phyloP scores from a whole-genome alignment of 2,329 filamentous ascomycete genomes.

The Penicillium palitans region DNA sequence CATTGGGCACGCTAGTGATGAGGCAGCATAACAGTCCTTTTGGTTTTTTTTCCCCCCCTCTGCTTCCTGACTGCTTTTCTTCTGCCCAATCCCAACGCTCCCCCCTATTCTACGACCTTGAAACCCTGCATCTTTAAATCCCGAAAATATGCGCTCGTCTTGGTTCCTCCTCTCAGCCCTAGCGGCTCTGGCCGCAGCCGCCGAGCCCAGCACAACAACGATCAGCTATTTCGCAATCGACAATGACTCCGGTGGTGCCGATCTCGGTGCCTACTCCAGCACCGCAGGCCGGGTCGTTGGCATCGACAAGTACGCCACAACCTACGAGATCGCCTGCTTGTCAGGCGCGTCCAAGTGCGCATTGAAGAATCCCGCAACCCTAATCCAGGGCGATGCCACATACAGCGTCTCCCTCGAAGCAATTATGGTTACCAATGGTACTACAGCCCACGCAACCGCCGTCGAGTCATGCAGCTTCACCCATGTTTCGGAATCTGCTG shows the following conservation, averaged over 20 bases:
- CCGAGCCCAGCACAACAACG: conserved; percentile 7
- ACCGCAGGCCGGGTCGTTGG: conserved; percentile 3
- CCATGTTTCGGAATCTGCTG: conserved; percentile 10
- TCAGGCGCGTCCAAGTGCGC: conserved; percentile 1
- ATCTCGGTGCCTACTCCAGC: conserved; percentile 4
- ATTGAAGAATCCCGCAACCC: conserved; percentile 2
- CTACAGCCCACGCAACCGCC: neutral
- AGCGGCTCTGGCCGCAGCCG: conserved; percentile 3
- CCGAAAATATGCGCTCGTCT: conserved; percentile 8
- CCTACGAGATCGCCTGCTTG: conserved; percentile 9
- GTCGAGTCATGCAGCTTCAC: conserved; percentile 11
- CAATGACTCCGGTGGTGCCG: neutral
- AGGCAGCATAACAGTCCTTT: neutral
- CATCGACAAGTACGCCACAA: conserved; percentile 10
- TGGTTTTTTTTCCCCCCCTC: neutral
- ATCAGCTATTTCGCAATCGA: conserved; percentile 8
- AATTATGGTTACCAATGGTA: neutral
- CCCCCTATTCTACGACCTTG: neutral
- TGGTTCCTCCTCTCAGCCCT: conserved; percentile 5
- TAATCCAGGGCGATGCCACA: conserved; percentile 14
- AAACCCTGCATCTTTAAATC: neutral
- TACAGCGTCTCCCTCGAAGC: conserved; percentile 2
- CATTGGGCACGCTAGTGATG: neutral
- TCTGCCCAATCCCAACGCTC: neutral
- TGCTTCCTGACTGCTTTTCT: neutral